Conservation (phyloP, 2,329 filamentous ascomycete species). For the Cyphellophora attinorum region DNA sequence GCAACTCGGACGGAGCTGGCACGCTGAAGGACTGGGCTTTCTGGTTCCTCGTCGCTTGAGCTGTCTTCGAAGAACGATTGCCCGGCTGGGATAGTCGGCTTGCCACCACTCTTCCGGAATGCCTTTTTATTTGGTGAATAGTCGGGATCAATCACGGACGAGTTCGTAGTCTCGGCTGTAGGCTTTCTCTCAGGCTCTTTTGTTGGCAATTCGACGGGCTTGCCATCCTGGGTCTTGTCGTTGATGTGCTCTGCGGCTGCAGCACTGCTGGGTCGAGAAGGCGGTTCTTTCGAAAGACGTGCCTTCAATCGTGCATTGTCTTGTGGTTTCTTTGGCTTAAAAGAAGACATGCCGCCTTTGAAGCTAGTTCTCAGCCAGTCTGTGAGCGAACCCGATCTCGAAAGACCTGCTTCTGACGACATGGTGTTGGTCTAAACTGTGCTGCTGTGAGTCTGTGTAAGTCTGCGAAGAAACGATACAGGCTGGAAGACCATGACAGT, state of each 20-base stretch:
- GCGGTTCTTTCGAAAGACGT: too few species aligned
- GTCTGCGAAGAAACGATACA: too few species aligned
- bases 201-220: neutral
- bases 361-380: neutral
- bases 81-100: neutral
- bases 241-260: too few species aligned
- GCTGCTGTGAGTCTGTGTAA: too few species aligned
- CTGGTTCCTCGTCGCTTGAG: conserved; percentile 9
- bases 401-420: neutral
- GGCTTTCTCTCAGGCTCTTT: neutral
- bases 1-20: conserved; percentile 18
- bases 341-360: neutral
- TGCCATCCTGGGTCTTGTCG: too few species aligned
- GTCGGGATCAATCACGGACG: conserved; percentile 10
- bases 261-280: too few species aligned
- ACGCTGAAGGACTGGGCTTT: conserved; percentile 12
- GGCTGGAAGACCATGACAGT: too few species aligned
- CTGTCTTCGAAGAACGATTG: neutral
- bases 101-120: conserved; percentile 2
- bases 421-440: too few species aligned
- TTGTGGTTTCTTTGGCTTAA: neutral
- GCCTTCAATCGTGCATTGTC: too few species aligned
- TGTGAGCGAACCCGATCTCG: neutral
- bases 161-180: conserved; percentile 9
- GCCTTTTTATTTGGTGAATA: conserved; percentile 10